A percentile compares a stretch with the other conserved stretches of the same genome.
Evolutionary conservation across 2,329 filamentous ascomycete species (phyloP).

Genomic region (Neopestalotiopsis clavispora): DNA sequence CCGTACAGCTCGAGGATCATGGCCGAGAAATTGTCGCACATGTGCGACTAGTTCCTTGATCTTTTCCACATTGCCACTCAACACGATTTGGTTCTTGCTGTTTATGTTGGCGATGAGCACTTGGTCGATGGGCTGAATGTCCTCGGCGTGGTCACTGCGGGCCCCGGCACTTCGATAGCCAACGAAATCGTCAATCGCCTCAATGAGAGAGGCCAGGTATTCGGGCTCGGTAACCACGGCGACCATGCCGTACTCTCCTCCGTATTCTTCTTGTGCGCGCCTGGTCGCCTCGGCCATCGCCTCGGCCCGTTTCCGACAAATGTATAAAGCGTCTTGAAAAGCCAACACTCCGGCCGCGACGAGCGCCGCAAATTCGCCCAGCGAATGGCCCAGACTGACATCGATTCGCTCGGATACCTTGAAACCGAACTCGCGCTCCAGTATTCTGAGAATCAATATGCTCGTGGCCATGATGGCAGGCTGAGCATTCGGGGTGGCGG

Average conservation of each 20-base stretch:
- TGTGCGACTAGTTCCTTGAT: constrained; percentile 85
- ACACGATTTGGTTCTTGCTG: constrained; percentile 93
- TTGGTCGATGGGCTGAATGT: constrained; percentile 79
- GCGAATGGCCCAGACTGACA: constrained; percentile 85
- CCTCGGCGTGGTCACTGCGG: constrained; percentile 69
- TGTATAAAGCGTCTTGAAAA: constrained; percentile 76
- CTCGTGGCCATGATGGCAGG: constrained; percentile 96
- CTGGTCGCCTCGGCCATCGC: constrained; percentile 81
- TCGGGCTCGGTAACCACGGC: constrained; percentile 87
- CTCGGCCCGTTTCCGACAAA: constrained; percentile 80
- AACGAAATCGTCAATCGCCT: constrained; percentile 79
- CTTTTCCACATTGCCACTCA: constrained; percentile 83
- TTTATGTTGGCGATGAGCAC: constrained; percentile 94
- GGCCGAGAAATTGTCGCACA: constrained; percentile 85
- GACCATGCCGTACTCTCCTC: constrained; percentile 92
- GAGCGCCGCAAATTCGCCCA: constrained; percentile 91
- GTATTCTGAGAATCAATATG: constrained; percentile 83
- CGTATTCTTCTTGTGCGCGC: constrained; percentile 67
- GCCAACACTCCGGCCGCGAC: constrained; percentile 82
- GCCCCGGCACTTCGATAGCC: constrained; percentile 68
- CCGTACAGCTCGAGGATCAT: constrained; percentile 86
- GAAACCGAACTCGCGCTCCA: constrained; percentile 87
- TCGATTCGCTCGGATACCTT: constrained; percentile 72
- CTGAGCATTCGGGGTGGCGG: constrained; percentile 85
- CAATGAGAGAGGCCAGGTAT: constrained; percentile 72